Percentiles rank a stretch among this genome's conserved stretches.
Conservation (phyloP, 331 rosid genomes). For the Quercus tomentella region DNA sequence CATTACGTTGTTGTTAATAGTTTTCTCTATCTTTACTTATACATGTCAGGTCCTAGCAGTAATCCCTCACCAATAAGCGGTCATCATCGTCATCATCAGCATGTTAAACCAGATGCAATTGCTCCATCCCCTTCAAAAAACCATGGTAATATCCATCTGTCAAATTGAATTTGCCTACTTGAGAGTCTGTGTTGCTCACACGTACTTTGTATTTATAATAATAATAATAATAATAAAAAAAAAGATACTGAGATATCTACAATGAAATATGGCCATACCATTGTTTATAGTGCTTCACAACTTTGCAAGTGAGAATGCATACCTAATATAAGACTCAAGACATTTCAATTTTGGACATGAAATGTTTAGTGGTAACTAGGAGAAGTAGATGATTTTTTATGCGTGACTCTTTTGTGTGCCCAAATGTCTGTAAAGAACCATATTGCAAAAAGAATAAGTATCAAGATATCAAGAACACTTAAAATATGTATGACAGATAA, state of each 20-base stretch:
- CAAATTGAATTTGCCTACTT: constrained; percentile 2
- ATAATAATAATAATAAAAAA: not conserved
- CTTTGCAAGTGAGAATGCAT: not conserved
- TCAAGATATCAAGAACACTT: not conserved
- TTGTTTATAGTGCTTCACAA: not conserved
- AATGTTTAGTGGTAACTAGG: not conserved
- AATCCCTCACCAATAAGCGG: constrained; percentile 27
- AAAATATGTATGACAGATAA: not conserved
- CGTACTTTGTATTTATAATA: not conserved
- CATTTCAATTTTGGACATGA: not conserved
- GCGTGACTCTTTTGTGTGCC: not conserved
- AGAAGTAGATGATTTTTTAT: not conserved
- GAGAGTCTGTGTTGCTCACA: not conserved
- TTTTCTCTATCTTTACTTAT: constrained; percentile 13
- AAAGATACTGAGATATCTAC: not conserved
- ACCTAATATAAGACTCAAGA: not conserved
- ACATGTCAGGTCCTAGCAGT: constrained; percentile 40
- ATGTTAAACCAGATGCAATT: constrained; percentile 27
- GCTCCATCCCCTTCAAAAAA: constrained; percentile 66
- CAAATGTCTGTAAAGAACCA: not conserved
- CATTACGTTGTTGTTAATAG: not conserved
- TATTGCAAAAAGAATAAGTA: not conserved
- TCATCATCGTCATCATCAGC: constrained; percentile 31
- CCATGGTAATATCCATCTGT: constrained; percentile 52
- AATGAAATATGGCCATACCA: not conserved